These are phyloP conservation scores for Nowakowskiella sp. DNA, from an alignment of 192 early-diverging fungal genomes.

Conservation along the genomic window DNA sequence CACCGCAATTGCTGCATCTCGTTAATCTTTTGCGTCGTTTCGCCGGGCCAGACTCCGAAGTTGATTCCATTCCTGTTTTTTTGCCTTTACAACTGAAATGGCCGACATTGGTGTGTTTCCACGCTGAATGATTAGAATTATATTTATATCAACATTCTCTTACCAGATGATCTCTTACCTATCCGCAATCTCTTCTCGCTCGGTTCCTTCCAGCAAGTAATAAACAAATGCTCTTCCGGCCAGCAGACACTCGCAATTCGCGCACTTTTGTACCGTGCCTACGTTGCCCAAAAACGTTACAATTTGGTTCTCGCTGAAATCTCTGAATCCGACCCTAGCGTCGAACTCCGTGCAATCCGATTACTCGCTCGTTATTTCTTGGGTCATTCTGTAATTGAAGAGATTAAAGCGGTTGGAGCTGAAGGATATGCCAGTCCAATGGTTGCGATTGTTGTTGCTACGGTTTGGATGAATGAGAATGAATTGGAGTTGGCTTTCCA, in stretches of 20 bases:
- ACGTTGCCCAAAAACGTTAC: constrained; percentile 69
- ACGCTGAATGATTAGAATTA: too few species aligned
- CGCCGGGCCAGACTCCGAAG: too few species aligned
- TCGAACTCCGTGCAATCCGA: constrained; percentile 60
- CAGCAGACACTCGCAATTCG: constrained; percentile 46
- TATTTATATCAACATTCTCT: too few species aligned
- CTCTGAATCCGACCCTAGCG: constrained; percentile 22
- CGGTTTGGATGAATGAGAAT: constrained; percentile 15
- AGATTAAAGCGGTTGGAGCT: constrained; percentile 36
- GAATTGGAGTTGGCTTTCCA: constrained; percentile 27
- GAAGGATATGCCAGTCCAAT: constrained; percentile 41
- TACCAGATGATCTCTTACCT: background rate
- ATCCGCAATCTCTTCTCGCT: constrained; percentile 40
- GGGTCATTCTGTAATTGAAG: constrained; percentile 8
- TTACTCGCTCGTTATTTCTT: constrained; percentile 50
- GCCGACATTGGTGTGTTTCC: too few species aligned
- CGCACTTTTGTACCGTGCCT: constrained; percentile 68
- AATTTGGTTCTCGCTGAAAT: constrained; percentile 62
- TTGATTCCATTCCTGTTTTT: too few species aligned
- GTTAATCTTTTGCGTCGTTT: too few species aligned
- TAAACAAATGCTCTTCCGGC: constrained; percentile 50
- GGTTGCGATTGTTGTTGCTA: constrained; percentile 38
- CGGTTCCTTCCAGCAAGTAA: constrained; percentile 64
- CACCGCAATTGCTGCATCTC: too few species aligned
- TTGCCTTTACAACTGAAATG: too few species aligned